A percentile compares a stretch with the other conserved stretches of the same genome.
Evolutionary conservation across 1,284 basidiomycete species (phyloP).

Genomic region (Pholiota adiposa): DNA sequence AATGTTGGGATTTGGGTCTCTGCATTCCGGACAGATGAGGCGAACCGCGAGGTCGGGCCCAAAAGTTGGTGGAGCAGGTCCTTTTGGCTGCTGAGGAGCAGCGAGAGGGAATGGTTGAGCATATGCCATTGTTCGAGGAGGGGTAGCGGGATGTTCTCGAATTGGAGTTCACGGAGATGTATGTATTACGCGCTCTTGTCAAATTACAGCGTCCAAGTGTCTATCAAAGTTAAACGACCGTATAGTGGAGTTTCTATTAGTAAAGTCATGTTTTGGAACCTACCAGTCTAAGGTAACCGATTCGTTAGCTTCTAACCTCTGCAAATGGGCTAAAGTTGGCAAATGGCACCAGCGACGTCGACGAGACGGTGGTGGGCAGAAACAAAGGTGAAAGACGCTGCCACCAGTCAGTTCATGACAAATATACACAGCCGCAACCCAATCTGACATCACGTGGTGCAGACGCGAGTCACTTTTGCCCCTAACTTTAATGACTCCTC

Average conservation of each 20-base stretch:
- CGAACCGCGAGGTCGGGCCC: constrained; percentile 87
- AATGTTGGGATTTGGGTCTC: constrained; percentile 91
- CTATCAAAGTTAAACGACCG: constrained; percentile 25
- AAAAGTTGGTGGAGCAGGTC: constrained; percentile 58
- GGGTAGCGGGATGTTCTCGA: constrained; percentile 25
- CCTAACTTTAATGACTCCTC: too few species aligned
- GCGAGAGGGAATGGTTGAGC: constrained; percentile 77
- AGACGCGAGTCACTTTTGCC: constrained; percentile 1
- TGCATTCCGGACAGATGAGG: constrained; percentile 94
- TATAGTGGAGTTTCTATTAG: constrained; percentile 24
- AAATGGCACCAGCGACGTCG: constrained; percentile 25
- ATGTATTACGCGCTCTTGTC: constrained; percentile 15
- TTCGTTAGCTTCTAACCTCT: constrained; percentile 17
- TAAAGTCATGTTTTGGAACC: constrained; percentile 21
- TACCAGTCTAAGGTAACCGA: constrained; percentile 25
- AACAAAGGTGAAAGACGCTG: constrained; percentile 6
- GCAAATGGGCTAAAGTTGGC: constrained; percentile 16
- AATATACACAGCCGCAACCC: constrained; percentile 19
- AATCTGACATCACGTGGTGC: not conserved
- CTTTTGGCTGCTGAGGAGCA: constrained; percentile 46
- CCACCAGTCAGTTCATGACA: constrained; percentile 10
- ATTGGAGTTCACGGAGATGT: constrained; percentile 20
- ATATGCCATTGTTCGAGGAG: constrained; percentile 45
- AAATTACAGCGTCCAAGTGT: constrained; percentile 10
- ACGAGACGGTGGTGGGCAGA: constrained; percentile 27